Base-by-base conservation (phyloP, 371 early-diverging fungal species). In the Rhizopus arrhizus region DNA sequence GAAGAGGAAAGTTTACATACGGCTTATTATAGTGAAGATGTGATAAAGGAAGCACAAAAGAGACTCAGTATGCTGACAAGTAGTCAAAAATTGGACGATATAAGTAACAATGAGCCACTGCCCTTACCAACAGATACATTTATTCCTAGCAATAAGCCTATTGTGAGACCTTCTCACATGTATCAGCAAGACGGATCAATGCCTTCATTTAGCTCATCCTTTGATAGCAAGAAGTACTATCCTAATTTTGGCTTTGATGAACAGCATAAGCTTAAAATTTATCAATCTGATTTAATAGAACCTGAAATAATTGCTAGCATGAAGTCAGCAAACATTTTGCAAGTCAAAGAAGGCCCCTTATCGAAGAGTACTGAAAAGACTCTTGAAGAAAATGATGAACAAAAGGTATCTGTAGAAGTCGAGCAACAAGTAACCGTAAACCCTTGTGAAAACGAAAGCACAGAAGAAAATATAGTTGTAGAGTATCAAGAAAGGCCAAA, bases 211-310 rank as follows among this genome's bases (percentile, higher is more conserved):
- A 8, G 15, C 9, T n/a, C 43, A 33, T 22, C 47, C 13, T 45
- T 61, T 42, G 46, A 66, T 32, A 41, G 11, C 12, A 61, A 40
- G 12, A 32, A 42, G 4, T 62, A 62, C 12, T 31, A n/a, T 11
- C 22, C 58, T 6, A 64, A 66, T 11, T 66, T 66, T 58, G 66
- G 66, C 3, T 66, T 66, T 50, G 48, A 62, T 16, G 34, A 58
- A 49, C 33, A 50, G 1, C 49, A 59, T 22, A 64, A 59, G 8
- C 36, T 64, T 12, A 40, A 53, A 29, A 63, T 63, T 8, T 63
- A 63, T 28, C 52, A 58, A 22, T 4, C 64, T 9, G 58, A 53
- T 22, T 15, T 58, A 5, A 12, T 58, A 10, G 48, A 63, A 31
- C 48, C 48, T 29, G 48, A 48, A 8, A 15, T 48, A 8, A 7